A percentile compares a stretch with the other conserved stretches of the same genome.
These are phyloP conservation scores for Fusarium cicatricum DNA, from an alignment of 2,329 filamentous ascomycete species.

Conservation along the genomic window DNA sequence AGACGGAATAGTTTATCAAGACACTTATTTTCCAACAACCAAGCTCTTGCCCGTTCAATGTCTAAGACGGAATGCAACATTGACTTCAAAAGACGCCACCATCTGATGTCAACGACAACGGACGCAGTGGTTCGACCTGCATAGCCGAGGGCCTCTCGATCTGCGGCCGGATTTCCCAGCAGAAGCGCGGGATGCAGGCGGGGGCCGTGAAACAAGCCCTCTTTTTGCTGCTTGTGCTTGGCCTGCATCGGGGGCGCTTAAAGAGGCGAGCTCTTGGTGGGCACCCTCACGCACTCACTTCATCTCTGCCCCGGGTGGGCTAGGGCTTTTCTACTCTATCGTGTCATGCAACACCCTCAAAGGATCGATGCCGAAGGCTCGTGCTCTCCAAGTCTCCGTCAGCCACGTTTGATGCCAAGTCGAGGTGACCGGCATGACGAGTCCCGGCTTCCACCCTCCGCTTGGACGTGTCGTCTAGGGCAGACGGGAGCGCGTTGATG, in stretches of 20 bases:
- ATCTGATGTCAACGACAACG: slow-evolving; percentile 35
- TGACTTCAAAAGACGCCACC: slow-evolving; percentile 27
- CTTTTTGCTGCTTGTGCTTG: slow-evolving; percentile 26
- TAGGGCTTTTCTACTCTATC: slow-evolving; percentile 18
- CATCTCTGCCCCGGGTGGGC: slow-evolving; percentile 12
- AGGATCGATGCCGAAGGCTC: slow-evolving; percentile 6
- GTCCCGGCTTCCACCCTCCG: neutral
- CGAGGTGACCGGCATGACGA: neutral
- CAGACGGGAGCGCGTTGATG: neutral
- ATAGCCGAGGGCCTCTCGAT: slow-evolving; percentile 51
- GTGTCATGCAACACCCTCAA: slow-evolving; percentile 9
- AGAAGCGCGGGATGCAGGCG: slow-evolving; percentile 44
- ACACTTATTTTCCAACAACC: slow-evolving; percentile 17
- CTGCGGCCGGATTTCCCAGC: slow-evolving; percentile 47
- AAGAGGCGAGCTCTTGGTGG: slow-evolving; percentile 19
- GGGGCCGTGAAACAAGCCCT: slow-evolving; percentile 39
- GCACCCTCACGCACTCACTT: slow-evolving; percentile 6
- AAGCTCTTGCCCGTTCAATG: slow-evolving; percentile 1
- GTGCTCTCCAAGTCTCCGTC: slow-evolving; percentile 8
- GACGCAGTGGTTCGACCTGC: slow-evolving; percentile 46
- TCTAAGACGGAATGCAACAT: neutral
- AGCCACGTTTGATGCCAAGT: slow-evolving; percentile 13
- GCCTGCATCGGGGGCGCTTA: slow-evolving; percentile 44
- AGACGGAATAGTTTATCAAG: slow-evolving; percentile 16
- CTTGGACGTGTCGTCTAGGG: too few relatives aligned